phyloP scores from a whole-genome alignment of 2,329 filamentous ascomycete species.

The Pseudocercospora eumusae region DNA sequence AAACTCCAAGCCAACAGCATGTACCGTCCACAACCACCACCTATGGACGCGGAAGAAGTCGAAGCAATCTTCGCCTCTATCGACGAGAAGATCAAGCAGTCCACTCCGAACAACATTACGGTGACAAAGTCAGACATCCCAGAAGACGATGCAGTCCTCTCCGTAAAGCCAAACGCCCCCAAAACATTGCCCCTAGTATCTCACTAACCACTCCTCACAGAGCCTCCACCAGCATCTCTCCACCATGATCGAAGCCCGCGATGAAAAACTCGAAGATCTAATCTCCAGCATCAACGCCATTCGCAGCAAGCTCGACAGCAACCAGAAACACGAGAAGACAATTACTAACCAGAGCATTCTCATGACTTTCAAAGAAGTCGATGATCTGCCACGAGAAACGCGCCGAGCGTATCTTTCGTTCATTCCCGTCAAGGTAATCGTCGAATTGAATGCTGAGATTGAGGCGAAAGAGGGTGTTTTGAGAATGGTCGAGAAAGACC shows the following conservation, averaged over 20 bases:
- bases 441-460: neutral
- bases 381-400: neutral
- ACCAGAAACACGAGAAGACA: neutral
- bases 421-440: neutral
- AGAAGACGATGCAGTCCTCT: neutral
- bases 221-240: too few relatives aligned
- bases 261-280: too few relatives aligned
- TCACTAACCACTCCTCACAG: too few relatives aligned
- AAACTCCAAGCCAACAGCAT: neutral
- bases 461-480: neutral
- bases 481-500: neutral
- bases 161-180: too few relatives aligned
- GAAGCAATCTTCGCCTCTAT: neutral
- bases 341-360: neutral
- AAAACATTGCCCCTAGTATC: too few relatives aligned
- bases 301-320: too few relatives aligned
- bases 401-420: neutral
- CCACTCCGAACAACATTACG: neutral
- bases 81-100: neutral
- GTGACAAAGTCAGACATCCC: neutral
- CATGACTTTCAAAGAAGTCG: neutral
- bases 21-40: neutral
- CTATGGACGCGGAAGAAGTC: neutral
- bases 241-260: too few relatives aligned
- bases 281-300: too few relatives aligned